Evolutionary conservation across 805 yeast species (phyloP), one percentile per base, ranked within the genome.

Genomic region (Wickerhamomyces mucosus): DNA sequence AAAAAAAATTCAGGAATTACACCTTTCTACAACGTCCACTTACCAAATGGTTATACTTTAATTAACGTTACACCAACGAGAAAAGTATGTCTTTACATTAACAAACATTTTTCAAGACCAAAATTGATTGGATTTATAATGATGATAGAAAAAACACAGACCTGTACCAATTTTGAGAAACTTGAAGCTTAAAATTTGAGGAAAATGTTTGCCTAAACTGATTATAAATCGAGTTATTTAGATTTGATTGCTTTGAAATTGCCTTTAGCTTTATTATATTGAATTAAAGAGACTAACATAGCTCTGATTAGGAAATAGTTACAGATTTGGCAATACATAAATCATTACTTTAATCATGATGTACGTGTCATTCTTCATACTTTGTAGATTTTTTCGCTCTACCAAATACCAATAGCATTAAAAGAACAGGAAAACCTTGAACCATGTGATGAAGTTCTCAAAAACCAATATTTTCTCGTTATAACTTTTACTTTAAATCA

Each of bases 81-180:
- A n/a, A n/a, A n/a, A n/a, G n/a, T n/a, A n/a, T n/a, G n/a, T n/a
- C n/a, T n/a, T n/a, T n/a, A n/a, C n/a, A n/a, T n/a, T n/a, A n/a
- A n/a, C n/a, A n/a, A n/a, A n/a, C n/a, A n/a, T n/a, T n/a, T n/a
- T n/a, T n/a, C n/a, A n/a, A n/a, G n/a, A n/a, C n/a, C n/a, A n/a
- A n/a, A n/a, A n/a, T n/a, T n/a, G n/a, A n/a, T n/a, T 27, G 21
- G 18, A 21, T 11, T 22, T 32, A 29, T 36, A 26, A 46, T 61
- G 69, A 63, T 63, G 69, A 65, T 41, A 58, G 38, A 57, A 54
- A 61, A 53, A 54, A 56, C 72, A 69, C 75, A 69, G 75, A 69
- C 75, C 75, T 69, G 75, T 65, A 65, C 75, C 63, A 69, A 68
- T 52, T 48, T 41, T 32, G 28, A 32, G 24, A 31, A 19, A 34